Percentiles rank a stretch among this genome's conserved stretches.
phyloP scores from a whole-genome alignment of 1,284 basidiomycete species.

The Ceratobasidium sp. region DNA sequence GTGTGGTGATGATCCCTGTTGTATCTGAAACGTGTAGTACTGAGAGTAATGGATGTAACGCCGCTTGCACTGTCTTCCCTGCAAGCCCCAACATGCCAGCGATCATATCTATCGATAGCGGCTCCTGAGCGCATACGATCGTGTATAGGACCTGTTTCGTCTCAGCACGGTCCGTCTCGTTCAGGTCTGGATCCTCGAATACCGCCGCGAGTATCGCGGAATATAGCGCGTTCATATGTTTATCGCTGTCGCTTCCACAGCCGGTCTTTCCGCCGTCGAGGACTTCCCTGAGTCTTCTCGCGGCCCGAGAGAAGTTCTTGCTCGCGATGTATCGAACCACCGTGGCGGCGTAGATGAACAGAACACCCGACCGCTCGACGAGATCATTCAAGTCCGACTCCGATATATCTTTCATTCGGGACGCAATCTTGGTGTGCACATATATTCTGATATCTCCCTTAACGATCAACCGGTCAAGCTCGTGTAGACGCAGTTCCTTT shows the following conservation, averaged over 20 bases:
- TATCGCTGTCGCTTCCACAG: neutral
- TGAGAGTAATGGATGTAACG: neutral
- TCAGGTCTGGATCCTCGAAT: neutral
- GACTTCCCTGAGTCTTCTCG: neutral
- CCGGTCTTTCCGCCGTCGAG: neutral
- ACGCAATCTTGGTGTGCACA: neutral
- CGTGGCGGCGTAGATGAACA: slow-evolving; percentile 32
- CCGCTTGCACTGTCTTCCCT: neutral
- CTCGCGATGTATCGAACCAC: neutral
- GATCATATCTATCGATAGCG: neutral
- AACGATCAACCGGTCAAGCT: neutral
- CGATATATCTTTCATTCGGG: neutral
- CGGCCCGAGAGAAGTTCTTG: neutral
- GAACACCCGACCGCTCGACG: neutral
- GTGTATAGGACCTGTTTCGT: neutral
- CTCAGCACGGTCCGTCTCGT: neutral
- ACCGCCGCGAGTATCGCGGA: neutral
- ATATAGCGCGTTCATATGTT: slow-evolving; percentile 5
- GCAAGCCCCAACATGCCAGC: neutral
- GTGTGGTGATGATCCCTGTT: neutral
- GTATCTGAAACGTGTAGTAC: slow-evolving; percentile 7
- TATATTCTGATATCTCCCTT: slow-evolving; percentile 3
- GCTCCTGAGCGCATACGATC: slow-evolving; percentile 2
- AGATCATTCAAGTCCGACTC: neutral
- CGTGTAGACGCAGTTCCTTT: neutral